Percentiles rank a stretch among this genome's conserved stretches.
Evolutionary conservation across 75 land plant genomes (phyloP).

Genomic region (Pinus taeda): DNA sequence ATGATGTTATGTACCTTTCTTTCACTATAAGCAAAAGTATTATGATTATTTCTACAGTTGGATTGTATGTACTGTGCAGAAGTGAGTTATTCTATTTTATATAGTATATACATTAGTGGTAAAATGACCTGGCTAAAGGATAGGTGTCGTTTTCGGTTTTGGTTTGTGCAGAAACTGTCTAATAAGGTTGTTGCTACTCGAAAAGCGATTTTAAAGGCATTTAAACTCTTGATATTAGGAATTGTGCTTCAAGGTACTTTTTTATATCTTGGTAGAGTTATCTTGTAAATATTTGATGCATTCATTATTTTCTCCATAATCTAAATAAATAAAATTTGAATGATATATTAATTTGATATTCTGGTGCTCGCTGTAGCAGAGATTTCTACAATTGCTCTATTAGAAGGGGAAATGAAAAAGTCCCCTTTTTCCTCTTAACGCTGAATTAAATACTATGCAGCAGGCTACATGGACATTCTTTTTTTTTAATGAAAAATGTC

Average conservation of each 20-base stretch:
- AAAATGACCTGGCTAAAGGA: neutral
- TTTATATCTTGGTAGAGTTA: neutral
- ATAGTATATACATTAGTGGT: neutral
- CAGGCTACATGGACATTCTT: too few species aligned
- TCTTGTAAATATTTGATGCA: neutral
- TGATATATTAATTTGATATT: neutral
- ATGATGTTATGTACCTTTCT: neutral
- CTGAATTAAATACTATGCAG: too few species aligned
- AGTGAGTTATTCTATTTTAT: neutral
- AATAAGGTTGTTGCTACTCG: constrained; percentile 34
- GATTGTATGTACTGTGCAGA: neutral
- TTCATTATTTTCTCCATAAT: neutral
- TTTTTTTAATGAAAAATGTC: too few species aligned
- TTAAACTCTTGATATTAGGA: constrained; percentile 59
- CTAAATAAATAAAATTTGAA: neutral
- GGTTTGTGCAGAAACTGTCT: constrained; percentile 29
- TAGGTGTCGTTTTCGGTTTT: constrained; percentile 1
- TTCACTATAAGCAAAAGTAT: neutral
- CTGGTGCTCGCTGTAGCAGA: neutral
- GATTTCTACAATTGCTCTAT: neutral
- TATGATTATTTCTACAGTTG: neutral
- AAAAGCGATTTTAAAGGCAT: constrained; percentile 38
- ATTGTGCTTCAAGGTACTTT: constrained; percentile 65
- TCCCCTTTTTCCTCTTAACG: neutral
- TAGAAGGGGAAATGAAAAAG: neutral